Evolutionary conservation across 2,329 filamentous ascomycete species (phyloP).

Genomic region (Monilinia fructicola): DNA sequence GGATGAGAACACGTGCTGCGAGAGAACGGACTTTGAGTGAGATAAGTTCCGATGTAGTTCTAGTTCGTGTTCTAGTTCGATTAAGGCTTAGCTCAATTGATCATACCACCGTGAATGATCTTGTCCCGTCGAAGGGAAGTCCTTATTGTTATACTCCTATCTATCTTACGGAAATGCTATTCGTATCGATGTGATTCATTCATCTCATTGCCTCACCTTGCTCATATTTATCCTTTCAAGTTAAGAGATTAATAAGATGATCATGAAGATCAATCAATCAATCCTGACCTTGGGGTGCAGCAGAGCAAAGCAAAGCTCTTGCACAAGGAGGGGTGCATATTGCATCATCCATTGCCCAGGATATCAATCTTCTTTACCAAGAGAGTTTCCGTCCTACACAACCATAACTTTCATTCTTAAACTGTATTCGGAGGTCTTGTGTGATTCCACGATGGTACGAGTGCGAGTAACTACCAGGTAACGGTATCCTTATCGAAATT

Average conservation of each 20-base stretch:
- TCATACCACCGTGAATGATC: no score
- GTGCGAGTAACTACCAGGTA: neutral
- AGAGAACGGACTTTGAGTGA: neutral
- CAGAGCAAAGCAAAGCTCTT: neutral
- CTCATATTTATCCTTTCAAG: neutral
- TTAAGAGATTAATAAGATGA: no score
- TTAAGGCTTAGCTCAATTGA: neutral
- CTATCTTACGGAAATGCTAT: no score
- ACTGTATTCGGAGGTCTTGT: neutral
- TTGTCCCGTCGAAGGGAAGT: no score
- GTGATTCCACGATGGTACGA: neutral
- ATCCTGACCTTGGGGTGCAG: neutral
- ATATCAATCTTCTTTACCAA: neutral
- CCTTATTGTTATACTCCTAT: no score
- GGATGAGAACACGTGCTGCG: neutral
- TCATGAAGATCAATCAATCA: slow-evolving; percentile 8
- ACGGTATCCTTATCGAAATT: neutral
- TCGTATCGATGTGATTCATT: neutral
- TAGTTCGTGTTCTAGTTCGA: neutral
- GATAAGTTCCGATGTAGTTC: no score
- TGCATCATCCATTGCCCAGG: slow-evolving; percentile 18
- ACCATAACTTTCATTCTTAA: neutral
- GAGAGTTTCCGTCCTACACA: neutral
- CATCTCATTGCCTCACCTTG: neutral
- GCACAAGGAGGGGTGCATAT: slow-evolving; percentile 21